A percentile compares a stretch with the other conserved stretches of the same genome.
These are phyloP conservation scores for Talaromyces liani DNA, from an alignment of 495 filamentous ascomycete genomes.

Conservation along the genomic window DNA sequence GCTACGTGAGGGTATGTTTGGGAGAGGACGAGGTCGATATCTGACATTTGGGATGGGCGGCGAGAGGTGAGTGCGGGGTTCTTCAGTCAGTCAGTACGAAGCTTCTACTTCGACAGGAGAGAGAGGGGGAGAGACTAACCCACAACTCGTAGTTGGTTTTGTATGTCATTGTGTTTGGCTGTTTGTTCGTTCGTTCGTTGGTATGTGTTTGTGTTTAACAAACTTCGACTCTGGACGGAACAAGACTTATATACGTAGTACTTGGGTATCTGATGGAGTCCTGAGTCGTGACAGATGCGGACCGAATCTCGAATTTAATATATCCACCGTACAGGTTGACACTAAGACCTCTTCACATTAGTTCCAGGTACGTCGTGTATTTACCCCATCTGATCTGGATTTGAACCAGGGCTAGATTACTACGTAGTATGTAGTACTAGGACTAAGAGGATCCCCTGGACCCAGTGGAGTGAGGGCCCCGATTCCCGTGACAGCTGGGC, in stretches of 20 bases:
- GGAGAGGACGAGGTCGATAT: conserved; percentile 4
- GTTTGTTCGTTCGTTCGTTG: background rate
- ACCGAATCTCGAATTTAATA: background rate
- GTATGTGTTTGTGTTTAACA: background rate
- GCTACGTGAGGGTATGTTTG: conserved; percentile 10
- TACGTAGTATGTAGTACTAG: too few species aligned
- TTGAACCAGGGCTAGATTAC: background rate
- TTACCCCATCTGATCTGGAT: conserved; percentile 2
- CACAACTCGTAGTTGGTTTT: conserved; percentile 40
- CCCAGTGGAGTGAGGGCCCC: background rate
- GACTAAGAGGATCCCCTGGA: background rate
- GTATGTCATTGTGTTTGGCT: conserved; percentile 27
- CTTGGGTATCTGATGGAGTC: background rate
- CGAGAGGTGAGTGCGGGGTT: background rate
- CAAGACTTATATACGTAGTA: background rate
- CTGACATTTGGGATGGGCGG: conserved; percentile 8
- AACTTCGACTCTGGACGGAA: background rate
- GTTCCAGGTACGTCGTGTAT: background rate
- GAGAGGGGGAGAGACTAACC: conserved; percentile 16
- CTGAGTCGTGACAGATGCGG: background rate
- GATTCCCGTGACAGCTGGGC: background rate
- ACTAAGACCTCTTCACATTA: background rate
- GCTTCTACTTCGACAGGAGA: too few species aligned
- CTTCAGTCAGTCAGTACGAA: background rate
- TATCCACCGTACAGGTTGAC: background rate